Evolutionary conservation across 768 basidiomycete species (phyloP).

Genomic region (Podaxis rugospora): DNA sequence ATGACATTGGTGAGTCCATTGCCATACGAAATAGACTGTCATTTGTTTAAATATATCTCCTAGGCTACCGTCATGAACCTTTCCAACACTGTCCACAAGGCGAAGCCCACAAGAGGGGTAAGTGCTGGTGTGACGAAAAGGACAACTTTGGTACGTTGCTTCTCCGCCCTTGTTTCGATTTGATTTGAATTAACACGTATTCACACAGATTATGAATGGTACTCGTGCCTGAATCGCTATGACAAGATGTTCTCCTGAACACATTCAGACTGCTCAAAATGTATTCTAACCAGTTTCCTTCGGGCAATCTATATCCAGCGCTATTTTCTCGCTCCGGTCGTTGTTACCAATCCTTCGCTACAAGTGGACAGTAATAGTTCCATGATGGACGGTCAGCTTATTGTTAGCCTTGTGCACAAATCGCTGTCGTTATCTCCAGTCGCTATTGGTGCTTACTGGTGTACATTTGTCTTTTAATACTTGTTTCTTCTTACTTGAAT

Average conservation of each 20-base stretch:
- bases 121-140: conserved; percentile 78
- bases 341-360: not conserved
- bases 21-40: not conserved
- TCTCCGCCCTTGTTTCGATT: not conserved
- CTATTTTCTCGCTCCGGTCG: not conserved
- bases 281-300: not conserved
- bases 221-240: conserved; percentile 82
- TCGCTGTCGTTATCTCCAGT: not conserved
- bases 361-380: not conserved
- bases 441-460: not conserved
- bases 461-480: not conserved
- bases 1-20: conserved; percentile 62
- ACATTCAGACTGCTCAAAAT: not conserved
- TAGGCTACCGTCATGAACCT: conserved; percentile 80
- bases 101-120: conserved; percentile 68
- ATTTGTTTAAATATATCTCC: not conserved
- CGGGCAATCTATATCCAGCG: not conserved
- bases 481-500: not conserved
- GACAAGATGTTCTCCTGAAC: conserved; percentile 47
- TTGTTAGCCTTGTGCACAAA: not conserved
- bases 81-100: conserved; percentile 91
- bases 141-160: conserved; percentile 66
- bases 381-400: not conserved
- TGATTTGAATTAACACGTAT: not conserved
- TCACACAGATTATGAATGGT: conserved; percentile 70